Base-by-base conservation (phyloP, 331 rosid species). In the Rhamnella rubrinervis region DNA sequence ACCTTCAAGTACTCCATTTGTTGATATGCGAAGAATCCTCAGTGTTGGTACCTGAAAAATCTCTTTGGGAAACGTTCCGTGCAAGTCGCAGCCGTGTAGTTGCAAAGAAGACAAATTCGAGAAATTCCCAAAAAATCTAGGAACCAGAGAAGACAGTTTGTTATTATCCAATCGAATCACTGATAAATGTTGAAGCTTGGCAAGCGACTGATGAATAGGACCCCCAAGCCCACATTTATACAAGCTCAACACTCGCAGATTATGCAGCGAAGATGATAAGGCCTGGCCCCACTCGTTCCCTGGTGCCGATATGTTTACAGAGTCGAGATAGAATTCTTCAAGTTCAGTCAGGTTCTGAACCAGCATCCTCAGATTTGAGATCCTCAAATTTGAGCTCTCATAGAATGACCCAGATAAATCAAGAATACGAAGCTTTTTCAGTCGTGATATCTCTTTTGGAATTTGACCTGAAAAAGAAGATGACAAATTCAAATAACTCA, bases 391-490 rank as follows among this genome's bases (percentile, higher is more conserved):
- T n/a, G n/a, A n/a, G n/a, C n/a, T n/a, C n/a, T n/a, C n/a, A n/a
- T n/a, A n/a, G n/a, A n/a, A n/a, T n/a, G n/a, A n/a, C n/a, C n/a
- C n/a, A n/a, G 72, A 52, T 8, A 85, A 12, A 75, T 80, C 78
- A 60, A 85, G 84, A 80, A 72, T 53, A 10, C 8, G 66, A 52
- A 84, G 80, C 46, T 62, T 75, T 59, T 11, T 68, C 1, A 78
- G 39, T 9, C 9, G 35, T 17, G 78, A 78, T 18, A 81, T 81
- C 53, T 66, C 75, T 0, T 17, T 16, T 0, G 90, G 90, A 53
- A 85, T 80, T 75, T 82, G 87, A 44, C 83, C 86, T 53, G 11
- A 52, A 69, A 86, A 83, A 50, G 81, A 55, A 50, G 56, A 11
- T 38, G 86, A 73, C 46, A 83, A 59, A 53, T 86, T 83, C 61